These are phyloP conservation scores for Calophaca sinica DNA, from an alignment of 306 rosid species.

Conservation along the genomic window DNA sequence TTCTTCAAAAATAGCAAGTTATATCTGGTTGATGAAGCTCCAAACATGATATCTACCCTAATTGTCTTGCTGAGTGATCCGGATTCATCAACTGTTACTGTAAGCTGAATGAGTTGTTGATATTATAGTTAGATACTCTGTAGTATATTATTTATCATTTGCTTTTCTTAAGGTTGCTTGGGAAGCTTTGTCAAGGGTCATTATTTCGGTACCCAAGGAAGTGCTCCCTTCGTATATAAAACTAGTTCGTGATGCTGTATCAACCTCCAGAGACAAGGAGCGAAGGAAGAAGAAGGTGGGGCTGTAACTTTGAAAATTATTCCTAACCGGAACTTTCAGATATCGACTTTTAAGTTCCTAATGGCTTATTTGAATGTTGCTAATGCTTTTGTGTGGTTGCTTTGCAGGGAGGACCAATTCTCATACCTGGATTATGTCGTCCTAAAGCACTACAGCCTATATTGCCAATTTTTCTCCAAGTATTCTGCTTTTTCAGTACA, in stretches of 20 bases:
- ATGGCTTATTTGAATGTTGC: constrained; percentile 26
- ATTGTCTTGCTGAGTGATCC: constrained; percentile 88
- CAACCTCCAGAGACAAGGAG: constrained; percentile 93
- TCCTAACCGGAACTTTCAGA: background rate
- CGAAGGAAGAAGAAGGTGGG: constrained; percentile 95
- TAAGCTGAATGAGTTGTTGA: constrained; percentile 51
- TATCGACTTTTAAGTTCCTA: constrained; percentile 14
- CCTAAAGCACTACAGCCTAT: constrained; percentile 97
- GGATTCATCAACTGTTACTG: constrained; percentile 81
- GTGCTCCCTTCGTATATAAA: constrained; percentile 88
- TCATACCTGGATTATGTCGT: constrained; percentile 92
- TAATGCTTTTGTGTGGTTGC: constrained; percentile 32
- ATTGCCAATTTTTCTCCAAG: constrained; percentile 96
- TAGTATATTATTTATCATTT: constrained; percentile 35
- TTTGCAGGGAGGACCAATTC: constrained; percentile 90
- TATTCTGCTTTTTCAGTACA: constrained; percentile 45
- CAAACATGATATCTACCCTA: constrained; percentile 87
- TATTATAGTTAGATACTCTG: constrained; percentile 38
- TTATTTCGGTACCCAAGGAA: constrained; percentile 86
- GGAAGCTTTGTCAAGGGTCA: constrained; percentile 93
- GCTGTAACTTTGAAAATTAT: constrained; percentile 26
- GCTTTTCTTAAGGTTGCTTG: constrained; percentile 69
- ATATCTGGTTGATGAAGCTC: constrained; percentile 93
- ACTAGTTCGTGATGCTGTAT: constrained; percentile 96
- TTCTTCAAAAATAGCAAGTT: constrained; percentile 92